These are phyloP conservation scores for Solanum peruvianum DNA, from an alignment of 257 asterid genomes.

Conservation along the genomic window DNA sequence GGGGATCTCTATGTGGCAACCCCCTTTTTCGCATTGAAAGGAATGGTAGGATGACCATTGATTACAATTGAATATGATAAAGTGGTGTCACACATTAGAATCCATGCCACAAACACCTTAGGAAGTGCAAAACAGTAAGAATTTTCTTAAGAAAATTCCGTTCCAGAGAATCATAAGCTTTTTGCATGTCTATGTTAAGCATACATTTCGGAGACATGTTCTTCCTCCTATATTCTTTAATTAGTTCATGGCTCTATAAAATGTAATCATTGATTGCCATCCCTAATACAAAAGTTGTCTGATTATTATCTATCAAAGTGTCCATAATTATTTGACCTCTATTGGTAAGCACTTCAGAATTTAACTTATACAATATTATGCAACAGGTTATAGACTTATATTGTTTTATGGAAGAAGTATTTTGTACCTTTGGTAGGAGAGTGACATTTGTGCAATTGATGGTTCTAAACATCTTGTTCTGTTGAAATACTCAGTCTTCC, in stretches of 20 bases:
- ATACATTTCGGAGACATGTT: background rate
- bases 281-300: background rate
- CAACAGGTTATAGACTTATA: background rate
- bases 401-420: background rate
- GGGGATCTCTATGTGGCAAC: too few species aligned
- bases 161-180: too few species aligned
- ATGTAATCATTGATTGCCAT: background rate
- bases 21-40: too few species aligned
- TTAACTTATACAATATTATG: background rate
- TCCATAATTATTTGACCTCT: background rate
- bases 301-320: background rate
- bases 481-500: background rate
- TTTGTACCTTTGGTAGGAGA: background rate
- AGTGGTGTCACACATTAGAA: too few species aligned
- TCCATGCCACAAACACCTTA: too few species aligned
- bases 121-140: too few species aligned
- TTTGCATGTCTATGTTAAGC: background rate
- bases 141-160: too few species aligned
- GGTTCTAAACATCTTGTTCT: background rate
- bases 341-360: too few species aligned
- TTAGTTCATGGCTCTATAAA: background rate
- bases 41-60: too few species aligned
- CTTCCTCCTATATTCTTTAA: background rate
- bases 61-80: too few species aligned
- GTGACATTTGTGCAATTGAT: background rate